These are phyloP conservation scores for Nannizziopsis barbatae DNA, from an alignment of 2,329 filamentous ascomycete genomes.

Conservation along the genomic window DNA sequence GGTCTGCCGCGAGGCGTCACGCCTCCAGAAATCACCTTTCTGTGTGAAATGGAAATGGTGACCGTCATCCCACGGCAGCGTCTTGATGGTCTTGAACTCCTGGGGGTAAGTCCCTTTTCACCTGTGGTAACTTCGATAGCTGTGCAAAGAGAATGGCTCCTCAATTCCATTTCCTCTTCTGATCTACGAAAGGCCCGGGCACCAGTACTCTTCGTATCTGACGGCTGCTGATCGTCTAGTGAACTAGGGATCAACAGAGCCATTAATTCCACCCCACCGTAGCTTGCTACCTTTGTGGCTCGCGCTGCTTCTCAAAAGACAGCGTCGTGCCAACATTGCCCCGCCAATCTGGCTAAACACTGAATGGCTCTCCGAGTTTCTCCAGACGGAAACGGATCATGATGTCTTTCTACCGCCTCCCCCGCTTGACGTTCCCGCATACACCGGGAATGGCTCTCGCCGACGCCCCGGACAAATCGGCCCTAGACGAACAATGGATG, in stretches of 20 bases:
- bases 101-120: constrained; percentile 55
- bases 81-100: constrained; percentile 71
- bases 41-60: constrained; percentile 95
- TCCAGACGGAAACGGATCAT: constrained; percentile 67
- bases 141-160: too few species aligned
- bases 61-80: constrained; percentile 85
- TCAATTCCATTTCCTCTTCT: too few species aligned
- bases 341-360: constrained; percentile 81
- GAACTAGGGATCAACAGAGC: constrained; percentile 60
- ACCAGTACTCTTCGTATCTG: not conserved
- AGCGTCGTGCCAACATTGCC: constrained; percentile 83
- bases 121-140: not conserved
- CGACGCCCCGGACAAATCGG: constrained; percentile 20
- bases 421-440: constrained; percentile 43
- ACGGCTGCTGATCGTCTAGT: not conserved
- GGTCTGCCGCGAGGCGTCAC: constrained; percentile 57
- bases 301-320: constrained; percentile 84
- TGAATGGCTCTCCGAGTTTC: constrained; percentile 61
- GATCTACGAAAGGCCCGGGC: not conserved
- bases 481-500: constrained; percentile 29
- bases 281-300: constrained; percentile 82
- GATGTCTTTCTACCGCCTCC: constrained; percentile 68
- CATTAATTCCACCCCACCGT: constrained; percentile 70
- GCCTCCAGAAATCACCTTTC: constrained; percentile 79
- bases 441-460: constrained; percentile 17